phyloP scores from a whole-genome alignment of 2,329 filamentous ascomycete species.

The Zymoseptoria crescenta region DNA sequence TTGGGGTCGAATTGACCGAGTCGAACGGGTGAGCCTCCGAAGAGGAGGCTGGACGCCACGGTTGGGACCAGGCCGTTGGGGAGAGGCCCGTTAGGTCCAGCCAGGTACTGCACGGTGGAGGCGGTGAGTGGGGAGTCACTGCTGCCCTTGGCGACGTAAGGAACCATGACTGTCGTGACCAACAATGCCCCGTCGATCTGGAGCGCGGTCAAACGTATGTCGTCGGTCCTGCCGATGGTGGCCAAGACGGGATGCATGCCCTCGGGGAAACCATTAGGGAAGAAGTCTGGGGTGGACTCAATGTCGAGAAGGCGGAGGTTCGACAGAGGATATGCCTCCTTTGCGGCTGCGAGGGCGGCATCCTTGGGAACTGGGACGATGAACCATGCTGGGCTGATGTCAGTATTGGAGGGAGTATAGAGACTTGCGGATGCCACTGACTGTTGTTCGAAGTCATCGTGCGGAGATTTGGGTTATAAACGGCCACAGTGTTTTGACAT shows the following conservation, averaged over 20 bases:
- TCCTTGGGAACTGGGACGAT: constrained; percentile 15
- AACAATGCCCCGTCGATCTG: constrained; percentile 18
- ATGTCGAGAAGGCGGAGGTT: constrained; percentile 13
- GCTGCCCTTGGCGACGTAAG: constrained; percentile 13
- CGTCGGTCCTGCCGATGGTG: constrained; percentile 7
- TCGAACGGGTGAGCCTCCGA: constrained; percentile 14
- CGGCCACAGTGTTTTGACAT: constrained; percentile 18
- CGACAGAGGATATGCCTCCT: constrained; percentile 7
- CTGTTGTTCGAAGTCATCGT: constrained; percentile 15
- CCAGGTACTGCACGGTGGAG: constrained; percentile 11
- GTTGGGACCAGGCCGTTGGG: constrained; percentile 18
- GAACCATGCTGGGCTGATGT: constrained; percentile 12
- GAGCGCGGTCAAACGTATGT: constrained; percentile 18
- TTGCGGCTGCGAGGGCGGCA: constrained; percentile 14
- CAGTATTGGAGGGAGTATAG: neutral
- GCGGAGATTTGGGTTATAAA: constrained; percentile 14
- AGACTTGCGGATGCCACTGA: constrained; percentile 1
- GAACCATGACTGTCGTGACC: constrained; percentile 5
- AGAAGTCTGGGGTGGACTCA: constrained; percentile 12
- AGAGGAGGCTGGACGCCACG: constrained; percentile 13
- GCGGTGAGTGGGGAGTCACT: constrained; percentile 9
- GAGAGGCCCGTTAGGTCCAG: constrained; percentile 13
- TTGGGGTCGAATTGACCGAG: constrained; percentile 16
- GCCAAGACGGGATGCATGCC: constrained; percentile 18
- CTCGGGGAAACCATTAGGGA: constrained; percentile 15